These are phyloP conservation scores for Ceratobasidium sp. DNA, from an alignment of 1,284 basidiomycete species.

Conservation along the genomic window DNA sequence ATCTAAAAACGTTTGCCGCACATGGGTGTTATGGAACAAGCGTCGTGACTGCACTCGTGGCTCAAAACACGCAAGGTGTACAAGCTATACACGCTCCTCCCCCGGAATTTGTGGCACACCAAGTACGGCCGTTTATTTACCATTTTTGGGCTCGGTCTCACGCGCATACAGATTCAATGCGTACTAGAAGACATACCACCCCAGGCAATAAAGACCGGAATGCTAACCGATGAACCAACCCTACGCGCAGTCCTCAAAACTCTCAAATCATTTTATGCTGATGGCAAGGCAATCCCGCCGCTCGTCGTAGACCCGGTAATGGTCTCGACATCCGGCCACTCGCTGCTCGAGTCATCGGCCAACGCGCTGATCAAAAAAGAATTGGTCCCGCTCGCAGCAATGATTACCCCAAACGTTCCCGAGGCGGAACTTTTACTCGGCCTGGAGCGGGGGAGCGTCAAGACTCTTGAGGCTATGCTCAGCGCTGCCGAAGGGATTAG, in stretches of 20 bases:
- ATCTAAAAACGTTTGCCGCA: slow-evolving; percentile 84
- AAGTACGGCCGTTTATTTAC: slow-evolving; percentile 55
- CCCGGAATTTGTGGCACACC: slow-evolving; percentile 70
- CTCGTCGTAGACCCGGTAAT: slow-evolving; percentile 73
- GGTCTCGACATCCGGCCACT: slow-evolving; percentile 89
- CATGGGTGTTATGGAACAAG: slow-evolving; percentile 84
- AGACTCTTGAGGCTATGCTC: slow-evolving; percentile 71
- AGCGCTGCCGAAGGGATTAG: slow-evolving; percentile 61
- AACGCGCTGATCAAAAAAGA: slow-evolving; percentile 64
- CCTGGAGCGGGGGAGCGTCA: slow-evolving; percentile 47
- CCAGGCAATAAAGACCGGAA: slow-evolving; percentile 86
- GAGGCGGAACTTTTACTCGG: slow-evolving; percentile 76
- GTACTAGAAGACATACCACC: slow-evolving; percentile 79
- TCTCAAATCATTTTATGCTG: slow-evolving; percentile 50
- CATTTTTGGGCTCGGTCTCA: background rate
- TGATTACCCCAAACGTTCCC: slow-evolving; percentile 87
- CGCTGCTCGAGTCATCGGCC: slow-evolving; percentile 72
- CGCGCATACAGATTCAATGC: slow-evolving; percentile 63
- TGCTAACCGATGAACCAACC: slow-evolving; percentile 68
- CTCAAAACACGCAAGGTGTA: slow-evolving; percentile 90
- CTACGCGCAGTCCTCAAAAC: slow-evolving; percentile 56
- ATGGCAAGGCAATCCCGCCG: slow-evolving; percentile 51
- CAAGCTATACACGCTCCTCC: slow-evolving; percentile 70
- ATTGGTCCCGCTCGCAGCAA: slow-evolving; percentile 72
- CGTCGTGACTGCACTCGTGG: slow-evolving; percentile 85